A percentile compares a stretch with the other conserved stretches of the same genome.
Conservation (phyloP, 495 filamentous ascomycete species). For the Cudoniella acicularis region DNA sequence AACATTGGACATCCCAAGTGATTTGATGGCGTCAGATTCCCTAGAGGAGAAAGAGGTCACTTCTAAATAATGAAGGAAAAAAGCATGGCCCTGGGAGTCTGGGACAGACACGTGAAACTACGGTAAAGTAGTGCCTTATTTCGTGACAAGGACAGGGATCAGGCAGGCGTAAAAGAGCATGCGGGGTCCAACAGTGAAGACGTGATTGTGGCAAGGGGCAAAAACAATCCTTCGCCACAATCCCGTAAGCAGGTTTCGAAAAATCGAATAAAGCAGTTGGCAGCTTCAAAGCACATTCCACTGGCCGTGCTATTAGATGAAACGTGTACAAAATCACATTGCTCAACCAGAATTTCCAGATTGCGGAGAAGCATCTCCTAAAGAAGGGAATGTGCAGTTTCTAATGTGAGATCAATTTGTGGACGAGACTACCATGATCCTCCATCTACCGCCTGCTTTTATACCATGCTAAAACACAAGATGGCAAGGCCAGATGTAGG, state of each 20-base stretch:
- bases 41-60: too few relatives aligned
- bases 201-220: neutral
- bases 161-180: neutral
- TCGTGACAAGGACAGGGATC: neutral
- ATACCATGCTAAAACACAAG: slow-evolving; percentile 31
- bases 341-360: neutral
- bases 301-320: too few relatives aligned
- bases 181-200: neutral
- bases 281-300: neutral
- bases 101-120: too few relatives aligned
- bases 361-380: too few relatives aligned
- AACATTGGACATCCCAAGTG: too few relatives aligned
- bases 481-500: slow-evolving; percentile 26
- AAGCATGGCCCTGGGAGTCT: too few relatives aligned
- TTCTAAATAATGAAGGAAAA: too few relatives aligned
- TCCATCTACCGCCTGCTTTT: slow-evolving; percentile 32
- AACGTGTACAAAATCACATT: too few relatives aligned
- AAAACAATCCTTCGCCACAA: neutral
- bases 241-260: neutral
- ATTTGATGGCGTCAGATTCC: too few relatives aligned
- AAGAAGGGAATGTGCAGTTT: slow-evolving; percentile 17
- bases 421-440: slow-evolving; percentile 28
- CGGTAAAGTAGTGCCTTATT: too few relatives aligned
- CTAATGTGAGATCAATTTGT: slow-evolving; percentile 29
- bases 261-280: too few relatives aligned